Evolutionary conservation across 2,329 filamentous ascomycete genomes (phyloP).

Genomic region (Colletotrichum euphorbiae): DNA sequence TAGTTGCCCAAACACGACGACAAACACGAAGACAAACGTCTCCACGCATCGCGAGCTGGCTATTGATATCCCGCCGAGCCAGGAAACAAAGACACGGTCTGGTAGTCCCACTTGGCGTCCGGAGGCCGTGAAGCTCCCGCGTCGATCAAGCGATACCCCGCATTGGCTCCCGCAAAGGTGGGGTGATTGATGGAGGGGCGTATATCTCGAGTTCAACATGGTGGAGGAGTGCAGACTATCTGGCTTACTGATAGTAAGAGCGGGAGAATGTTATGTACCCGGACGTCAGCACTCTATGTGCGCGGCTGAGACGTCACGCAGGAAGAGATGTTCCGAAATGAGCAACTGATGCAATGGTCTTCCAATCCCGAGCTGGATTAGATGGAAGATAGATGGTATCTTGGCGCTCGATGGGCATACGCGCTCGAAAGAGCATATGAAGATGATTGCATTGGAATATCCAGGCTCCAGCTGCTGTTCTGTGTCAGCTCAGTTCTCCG

Average conservation of each 20-base stretch:
- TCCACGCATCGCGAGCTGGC: not conserved
- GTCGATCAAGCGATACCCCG: slow-evolving; percentile 13
- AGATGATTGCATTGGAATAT: no score
- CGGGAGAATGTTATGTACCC: not conserved
- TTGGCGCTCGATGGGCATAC: not conserved
- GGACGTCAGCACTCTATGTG: not conserved
- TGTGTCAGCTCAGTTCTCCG: no score
- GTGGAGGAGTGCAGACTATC: not conserved
- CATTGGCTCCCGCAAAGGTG: slow-evolving; percentile 13
- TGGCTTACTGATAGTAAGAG: not conserved
- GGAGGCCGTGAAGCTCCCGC: not conserved
- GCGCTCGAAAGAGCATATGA: no score
- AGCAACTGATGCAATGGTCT: not conserved
- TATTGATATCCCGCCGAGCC: slow-evolving; percentile 13
- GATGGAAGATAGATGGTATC: not conserved
- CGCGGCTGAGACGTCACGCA: not conserved
- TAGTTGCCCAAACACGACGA: not conserved
- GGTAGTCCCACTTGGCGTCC: slow-evolving; percentile 10
- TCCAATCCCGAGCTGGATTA: not conserved
- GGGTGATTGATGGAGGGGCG: slow-evolving; percentile 1
- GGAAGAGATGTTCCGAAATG: slow-evolving; percentile 16
- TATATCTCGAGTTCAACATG: not conserved
- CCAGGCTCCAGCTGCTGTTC: no score
- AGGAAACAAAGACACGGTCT: not conserved
- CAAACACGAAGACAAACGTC: not conserved